Conservation (phyloP, 345 rosid genomes). For the Brassica carinata region DNA sequence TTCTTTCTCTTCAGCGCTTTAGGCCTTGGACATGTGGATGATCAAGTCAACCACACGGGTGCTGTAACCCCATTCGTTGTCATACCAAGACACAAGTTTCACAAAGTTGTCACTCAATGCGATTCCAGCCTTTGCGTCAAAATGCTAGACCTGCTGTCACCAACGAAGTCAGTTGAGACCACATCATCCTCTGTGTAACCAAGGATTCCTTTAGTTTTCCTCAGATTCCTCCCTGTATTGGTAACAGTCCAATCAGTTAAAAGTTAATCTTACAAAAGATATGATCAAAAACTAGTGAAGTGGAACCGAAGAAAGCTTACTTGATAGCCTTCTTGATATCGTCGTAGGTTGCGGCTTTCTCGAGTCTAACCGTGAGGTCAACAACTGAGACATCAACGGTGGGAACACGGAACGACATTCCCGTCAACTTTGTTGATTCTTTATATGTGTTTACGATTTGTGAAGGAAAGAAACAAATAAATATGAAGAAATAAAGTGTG, state of each 20-base stretch:
- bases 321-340: slow-evolving; percentile 48
- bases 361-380: slow-evolving; percentile 71
- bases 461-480: too few species aligned
- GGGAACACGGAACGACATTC: slow-evolving; percentile 91
- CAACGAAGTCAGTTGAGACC: background rate
- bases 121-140: background rate
- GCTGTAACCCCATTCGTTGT: background rate
- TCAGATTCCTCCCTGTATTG: slow-evolving; percentile 18
- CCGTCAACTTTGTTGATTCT: slow-evolving; percentile 18
- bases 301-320: slow-evolving; percentile 35
- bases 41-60: background rate
- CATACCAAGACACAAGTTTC: background rate
- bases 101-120: background rate
- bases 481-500: too few species aligned
- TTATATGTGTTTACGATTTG: too few species aligned
- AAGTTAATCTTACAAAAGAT: background rate
- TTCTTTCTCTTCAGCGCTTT: slow-evolving; percentile 10
- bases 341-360: background rate
- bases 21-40: background rate
- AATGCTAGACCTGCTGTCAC: background rate
- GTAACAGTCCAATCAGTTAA: background rate
- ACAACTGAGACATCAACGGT: slow-evolving; percentile 84
- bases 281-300: background rate
- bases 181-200: background rate
- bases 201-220: background rate